Percentiles rank a stretch among this genome's conserved stretches.
Conservation (phyloP, 495 filamentous ascomycete species). For the Neurospora sp. region DNA sequence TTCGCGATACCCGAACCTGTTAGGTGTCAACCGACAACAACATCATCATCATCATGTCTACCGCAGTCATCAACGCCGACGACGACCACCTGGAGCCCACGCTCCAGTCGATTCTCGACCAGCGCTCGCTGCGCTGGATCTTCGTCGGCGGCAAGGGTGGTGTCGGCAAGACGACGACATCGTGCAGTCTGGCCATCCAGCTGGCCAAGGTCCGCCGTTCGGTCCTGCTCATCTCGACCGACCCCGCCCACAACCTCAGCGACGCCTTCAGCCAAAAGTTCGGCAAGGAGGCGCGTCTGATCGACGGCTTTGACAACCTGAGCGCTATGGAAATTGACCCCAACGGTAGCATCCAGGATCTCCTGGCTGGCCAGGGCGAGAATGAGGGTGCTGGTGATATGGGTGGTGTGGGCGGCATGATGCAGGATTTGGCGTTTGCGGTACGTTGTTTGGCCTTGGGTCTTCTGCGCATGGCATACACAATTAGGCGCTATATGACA, state of each 20-base stretch:
- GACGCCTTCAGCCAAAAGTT: constrained; percentile 99
- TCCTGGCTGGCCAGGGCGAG: constrained; percentile 74
- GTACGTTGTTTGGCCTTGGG: constrained; percentile 27
- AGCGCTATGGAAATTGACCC: constrained; percentile 99
- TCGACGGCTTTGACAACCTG: constrained; percentile 87
- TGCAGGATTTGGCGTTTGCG: constrained; percentile 56
- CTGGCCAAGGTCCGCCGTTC: constrained; percentile 93
- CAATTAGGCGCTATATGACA: background rate
- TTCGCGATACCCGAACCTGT: background rate
- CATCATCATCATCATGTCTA: constrained; percentile 44
- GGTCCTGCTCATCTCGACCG: constrained; percentile 94
- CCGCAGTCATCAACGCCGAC: constrained; percentile 54
- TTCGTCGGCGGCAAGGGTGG: constrained; percentile 98
- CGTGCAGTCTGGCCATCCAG: constrained; percentile 95
- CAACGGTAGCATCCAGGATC: constrained; percentile 93
- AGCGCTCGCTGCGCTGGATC: constrained; percentile 94
- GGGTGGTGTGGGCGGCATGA: constrained; percentile 57
- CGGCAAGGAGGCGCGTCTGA: constrained; percentile 89
- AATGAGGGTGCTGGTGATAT: constrained; percentile 50
- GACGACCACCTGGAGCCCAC: constrained; percentile 78
- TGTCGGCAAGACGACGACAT: constrained; percentile 99
- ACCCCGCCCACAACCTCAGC: constrained; percentile 96
- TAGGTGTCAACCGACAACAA: background rate
- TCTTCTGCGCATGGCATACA: background rate
- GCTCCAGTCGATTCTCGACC: constrained; percentile 87